Conservation (phyloP, 73 alveolate genomes). For the Breviolum minutum region DNA sequence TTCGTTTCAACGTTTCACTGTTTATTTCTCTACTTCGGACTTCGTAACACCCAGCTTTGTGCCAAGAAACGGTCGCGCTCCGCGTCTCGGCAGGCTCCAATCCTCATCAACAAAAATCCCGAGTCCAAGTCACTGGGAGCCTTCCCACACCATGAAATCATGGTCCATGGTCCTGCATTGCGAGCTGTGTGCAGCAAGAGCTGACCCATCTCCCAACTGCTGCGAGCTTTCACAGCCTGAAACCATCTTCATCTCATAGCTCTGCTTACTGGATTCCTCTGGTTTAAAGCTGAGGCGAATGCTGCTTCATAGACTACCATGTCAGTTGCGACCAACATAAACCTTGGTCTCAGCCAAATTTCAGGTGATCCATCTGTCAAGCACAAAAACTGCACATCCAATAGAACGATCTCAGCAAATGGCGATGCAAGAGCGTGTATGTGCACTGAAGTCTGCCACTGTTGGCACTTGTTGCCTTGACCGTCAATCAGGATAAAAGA, state of each 20-base stretch:
- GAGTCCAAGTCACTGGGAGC: too few species aligned
- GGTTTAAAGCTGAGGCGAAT: neutral
- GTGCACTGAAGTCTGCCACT: constrained; percentile 44
- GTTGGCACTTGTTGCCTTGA: constrained; percentile 58
- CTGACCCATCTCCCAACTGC: constrained; percentile 13
- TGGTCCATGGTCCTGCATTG: constrained; percentile 28
- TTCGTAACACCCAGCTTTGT: neutral
- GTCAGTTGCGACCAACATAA: neutral
- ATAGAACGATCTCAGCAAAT: neutral
- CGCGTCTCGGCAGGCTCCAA: constrained; percentile 1
- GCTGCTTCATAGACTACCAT: constrained; percentile 18
- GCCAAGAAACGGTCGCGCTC: neutral
- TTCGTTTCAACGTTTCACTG: too few species aligned
- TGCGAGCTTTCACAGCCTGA: constrained; percentile 20
- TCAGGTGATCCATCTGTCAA: neutral
- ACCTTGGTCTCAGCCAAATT: neutral
- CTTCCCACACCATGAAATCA: too few species aligned
- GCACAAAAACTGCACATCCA: neutral
- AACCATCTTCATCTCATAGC: too few species aligned
- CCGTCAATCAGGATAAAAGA: neutral
- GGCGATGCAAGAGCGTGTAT: neutral
- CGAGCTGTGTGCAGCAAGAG: neutral
- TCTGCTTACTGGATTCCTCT: neutral
- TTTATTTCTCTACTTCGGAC: neutral
- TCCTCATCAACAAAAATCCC: neutral